Evolutionary conservation across 257 asterid species (phyloP).

Genomic region (Penstemon eatonii): DNA sequence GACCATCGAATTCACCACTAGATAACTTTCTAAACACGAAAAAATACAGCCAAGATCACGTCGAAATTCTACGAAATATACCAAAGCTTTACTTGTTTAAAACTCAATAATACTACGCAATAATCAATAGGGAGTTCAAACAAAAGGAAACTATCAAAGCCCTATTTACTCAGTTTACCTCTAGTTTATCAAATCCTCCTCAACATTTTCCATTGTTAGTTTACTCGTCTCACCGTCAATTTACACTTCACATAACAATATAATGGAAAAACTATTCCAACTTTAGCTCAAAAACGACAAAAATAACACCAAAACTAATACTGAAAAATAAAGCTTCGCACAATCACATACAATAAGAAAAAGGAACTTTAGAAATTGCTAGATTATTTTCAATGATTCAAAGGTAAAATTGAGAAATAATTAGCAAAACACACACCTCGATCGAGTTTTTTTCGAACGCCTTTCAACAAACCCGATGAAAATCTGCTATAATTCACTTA

Average conservation of each 20-base stretch:
- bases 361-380: neutral
- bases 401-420: neutral
- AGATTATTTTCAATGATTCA: neutral
- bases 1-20: neutral
- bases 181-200: neutral
- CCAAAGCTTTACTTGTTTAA: neutral
- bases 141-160: constrained; percentile 23
- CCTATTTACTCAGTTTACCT: constrained; percentile 7
- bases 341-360: neutral
- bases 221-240: neutral
- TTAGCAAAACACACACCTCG: neutral
- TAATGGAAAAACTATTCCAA: neutral
- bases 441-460: neutral
- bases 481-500: neutral
- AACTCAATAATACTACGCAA: neutral
- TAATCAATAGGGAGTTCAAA: constrained; percentile 1
- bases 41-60: neutral
- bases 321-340: constrained; percentile 14
- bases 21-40: neutral
- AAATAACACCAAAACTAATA: neutral
- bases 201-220: neutral
- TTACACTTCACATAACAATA: neutral
- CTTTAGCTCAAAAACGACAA: neutral
- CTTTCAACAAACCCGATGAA: neutral
- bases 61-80: constrained; percentile 12